Base-by-base conservation (phyloP, 2,329 filamentous ascomycete genomes). In the Emergomyces africanus region DNA sequence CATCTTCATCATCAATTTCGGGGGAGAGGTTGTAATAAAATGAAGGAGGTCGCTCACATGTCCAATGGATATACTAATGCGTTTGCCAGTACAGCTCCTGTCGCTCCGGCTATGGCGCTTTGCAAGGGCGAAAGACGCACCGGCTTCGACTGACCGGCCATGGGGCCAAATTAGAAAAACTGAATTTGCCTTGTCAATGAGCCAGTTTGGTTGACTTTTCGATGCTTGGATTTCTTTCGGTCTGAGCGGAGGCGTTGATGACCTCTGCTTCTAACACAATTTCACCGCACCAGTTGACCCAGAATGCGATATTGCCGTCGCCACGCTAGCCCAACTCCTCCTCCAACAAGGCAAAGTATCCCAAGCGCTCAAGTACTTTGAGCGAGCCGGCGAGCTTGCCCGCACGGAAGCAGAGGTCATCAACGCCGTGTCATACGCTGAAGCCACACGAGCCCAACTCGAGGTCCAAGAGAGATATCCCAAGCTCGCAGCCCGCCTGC, bases 341-440 rank as follows among this genome's bases (percentile, higher is more conserved):
- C 83, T 99, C 41, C 94, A 99, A 75, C 94, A 97, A 79, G 94
- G 94, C 74, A 96, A 96, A 78, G 92, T 99, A 60, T 88, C 87
- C 41, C 89, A 96, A 63, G 94, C 94, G 0, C 84, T 99, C 65
- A 90, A 88, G 75, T 97, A 97, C 79, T 99, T 99, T 71, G 91
- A 97, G 80, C 87, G 90, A 62, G 94, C 94, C 1, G 94, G 92
- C 33, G 91, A 97, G 77, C 84, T 99, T 57, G 91, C 90, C 53
- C 82, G 94, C 67, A 99, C 94, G 39, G 92, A 96, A 69, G 89
- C 88, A 61, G 94, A 99, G 78, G 91, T 97, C 63, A 85, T 97
- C 66, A 97, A 97, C 70, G 94, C 94, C 6, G 81, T 99, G 20
- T 96, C 90, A 23, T 99, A 99, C 71, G 94, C 94, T 35, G 94